Evolutionary conservation across 169 alveolate genomes (phyloP).

Genomic region (Cryptosporidium tyzzeri): DNA sequence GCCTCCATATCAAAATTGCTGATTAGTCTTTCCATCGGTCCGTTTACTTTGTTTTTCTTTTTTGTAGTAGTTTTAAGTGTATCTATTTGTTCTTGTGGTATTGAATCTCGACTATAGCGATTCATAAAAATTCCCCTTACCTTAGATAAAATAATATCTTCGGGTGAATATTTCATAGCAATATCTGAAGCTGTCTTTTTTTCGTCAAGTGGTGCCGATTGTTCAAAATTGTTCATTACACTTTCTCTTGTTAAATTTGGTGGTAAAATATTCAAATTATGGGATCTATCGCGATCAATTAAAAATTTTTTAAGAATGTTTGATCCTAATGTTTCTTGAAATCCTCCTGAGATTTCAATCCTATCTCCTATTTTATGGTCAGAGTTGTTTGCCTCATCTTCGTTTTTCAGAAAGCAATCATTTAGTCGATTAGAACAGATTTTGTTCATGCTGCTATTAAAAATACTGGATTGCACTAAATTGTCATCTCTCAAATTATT

Average conservation of each 20-base stretch:
- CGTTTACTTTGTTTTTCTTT: constrained; percentile 1
- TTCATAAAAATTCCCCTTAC: constrained; percentile 69
- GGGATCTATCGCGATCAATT: background rate
- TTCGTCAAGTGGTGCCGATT: background rate
- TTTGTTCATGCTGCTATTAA: background rate
- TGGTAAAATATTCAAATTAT: background rate
- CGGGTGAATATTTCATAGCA: constrained; percentile 67
- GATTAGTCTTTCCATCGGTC: background rate
- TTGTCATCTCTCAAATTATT: background rate
- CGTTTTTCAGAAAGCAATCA: background rate
- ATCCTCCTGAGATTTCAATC: background rate
- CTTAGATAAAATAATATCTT: constrained; percentile 58
- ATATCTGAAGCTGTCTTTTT: constrained; percentile 58
- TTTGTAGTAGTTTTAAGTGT: background rate
- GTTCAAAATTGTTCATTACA: background rate
- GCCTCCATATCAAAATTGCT: constrained; percentile 36
- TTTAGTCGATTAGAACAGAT: background rate
- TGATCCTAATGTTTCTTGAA: constrained; percentile 2
- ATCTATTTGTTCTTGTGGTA: constrained; percentile 10
- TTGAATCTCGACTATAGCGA: constrained; percentile 44
- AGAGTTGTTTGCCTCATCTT: background rate
- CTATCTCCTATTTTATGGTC: background rate
- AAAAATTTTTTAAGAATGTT: background rate
- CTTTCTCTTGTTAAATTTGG: background rate
- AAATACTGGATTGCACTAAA: background rate